Conservation (phyloP, 164 flowering plant genomes). For the Amborella trichopoda region DNA sequence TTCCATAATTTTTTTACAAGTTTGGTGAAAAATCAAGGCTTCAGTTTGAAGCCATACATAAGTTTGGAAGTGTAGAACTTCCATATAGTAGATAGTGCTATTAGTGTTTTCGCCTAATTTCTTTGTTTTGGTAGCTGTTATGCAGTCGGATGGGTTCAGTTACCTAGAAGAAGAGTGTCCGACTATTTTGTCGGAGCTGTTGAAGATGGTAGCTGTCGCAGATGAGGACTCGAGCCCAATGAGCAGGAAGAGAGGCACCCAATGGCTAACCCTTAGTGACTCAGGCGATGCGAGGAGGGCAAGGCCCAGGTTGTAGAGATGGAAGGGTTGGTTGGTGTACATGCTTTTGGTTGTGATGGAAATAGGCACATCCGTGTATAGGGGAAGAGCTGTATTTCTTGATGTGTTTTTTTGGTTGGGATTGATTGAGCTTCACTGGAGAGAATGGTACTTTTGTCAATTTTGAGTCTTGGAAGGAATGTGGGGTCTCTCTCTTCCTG, state of each 20-base stretch:
- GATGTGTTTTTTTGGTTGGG: too few relatives aligned
- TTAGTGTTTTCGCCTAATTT: background rate
- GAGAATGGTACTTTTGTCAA: too few relatives aligned
- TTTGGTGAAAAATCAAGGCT: too few relatives aligned
- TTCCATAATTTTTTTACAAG: too few relatives aligned
- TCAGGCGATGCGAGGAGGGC: conserved; percentile 38
- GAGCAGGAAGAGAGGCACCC: conserved; percentile 50
- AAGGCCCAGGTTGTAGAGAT: conserved; percentile 40
- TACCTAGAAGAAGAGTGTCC: conserved; percentile 67
- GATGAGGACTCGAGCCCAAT: conserved; percentile 29
- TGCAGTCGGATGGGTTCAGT: conserved; percentile 71
- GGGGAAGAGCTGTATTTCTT: too few relatives aligned
- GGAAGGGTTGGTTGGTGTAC: too few relatives aligned
- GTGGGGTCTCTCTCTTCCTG: too few relatives aligned
- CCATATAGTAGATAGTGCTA: background rate
- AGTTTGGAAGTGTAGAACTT: background rate
- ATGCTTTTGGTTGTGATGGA: too few relatives aligned
- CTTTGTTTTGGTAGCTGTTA: conserved; percentile 36
- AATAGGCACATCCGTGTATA: too few relatives aligned
- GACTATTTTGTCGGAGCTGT: conserved; percentile 48
- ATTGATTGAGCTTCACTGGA: too few relatives aligned
- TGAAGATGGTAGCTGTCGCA: conserved; percentile 50
- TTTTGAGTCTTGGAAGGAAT: too few relatives aligned
- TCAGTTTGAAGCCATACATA: too few relatives aligned
- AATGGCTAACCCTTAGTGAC: conserved; percentile 26